Base-by-base conservation (phyloP, 495 filamentous ascomycete genomes). In the Xylaria venustula region DNA sequence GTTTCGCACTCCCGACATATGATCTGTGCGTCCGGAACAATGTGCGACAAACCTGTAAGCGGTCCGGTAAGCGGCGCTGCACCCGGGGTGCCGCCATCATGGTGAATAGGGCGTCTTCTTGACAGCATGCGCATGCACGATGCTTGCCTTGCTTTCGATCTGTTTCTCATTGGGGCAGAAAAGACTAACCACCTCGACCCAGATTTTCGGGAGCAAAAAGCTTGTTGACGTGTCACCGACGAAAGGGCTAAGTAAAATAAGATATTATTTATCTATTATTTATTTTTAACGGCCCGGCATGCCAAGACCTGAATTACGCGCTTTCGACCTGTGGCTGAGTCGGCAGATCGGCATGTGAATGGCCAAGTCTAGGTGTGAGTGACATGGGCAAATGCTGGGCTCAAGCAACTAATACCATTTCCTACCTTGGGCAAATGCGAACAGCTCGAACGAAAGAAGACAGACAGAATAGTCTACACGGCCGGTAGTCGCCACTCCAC, bases 181-280 rank as follows among this genome's bases (percentile, higher is more conserved):
- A 5, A 34, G 5, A 34, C 5, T 34, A 62, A 51, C 36, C 58
- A 17, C 46, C 40, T 14, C 41, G 52, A 47, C 44, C 60, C 60
- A 51, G 52, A 42, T 47, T 61, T 61, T 45, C 41, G 58, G 40
- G 60, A 47, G 44, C 42, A 23, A 42, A 23, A 42, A 23, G 37
- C 42, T 32, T 49, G 59, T 62, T 62, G 60, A 62, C 60, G 60
- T 62, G 60, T 62, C 51, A 56, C 60, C 41, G 59, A 34, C 42
- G 40, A 50, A 53, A 11, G 11, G 11, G 30, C 4, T 11, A 5
- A 34, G 30, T n/a, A n/a, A n/a, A n/a, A n/a, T n/a, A n/a, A n/a
- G n/a, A n/a, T n/a, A n/a, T n/a, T n/a, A n/a, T n/a, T n/a, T n/a
- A n/a, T n/a, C n/a, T n/a, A n/a, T n/a, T n/a, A n/a, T n/a, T n/a